Conservation (phyloP, 148 eudicot genomes). For the Rhododendron ferrugineum region DNA sequence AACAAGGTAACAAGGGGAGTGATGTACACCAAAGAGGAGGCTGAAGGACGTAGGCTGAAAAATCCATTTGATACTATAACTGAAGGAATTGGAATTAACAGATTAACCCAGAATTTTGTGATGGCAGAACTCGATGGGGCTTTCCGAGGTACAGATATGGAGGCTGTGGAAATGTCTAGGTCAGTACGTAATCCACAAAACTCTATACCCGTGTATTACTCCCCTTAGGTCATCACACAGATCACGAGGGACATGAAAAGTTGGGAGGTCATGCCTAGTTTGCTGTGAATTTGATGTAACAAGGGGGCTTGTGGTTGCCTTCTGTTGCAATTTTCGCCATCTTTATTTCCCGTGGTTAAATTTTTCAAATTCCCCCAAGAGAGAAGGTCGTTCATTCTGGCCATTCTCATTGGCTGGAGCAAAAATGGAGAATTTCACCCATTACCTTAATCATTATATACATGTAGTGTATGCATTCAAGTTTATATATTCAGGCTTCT, state of each 20-base stretch:
- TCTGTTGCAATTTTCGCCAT: background rate
- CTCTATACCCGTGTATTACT: background rate
- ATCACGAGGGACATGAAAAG: background rate
- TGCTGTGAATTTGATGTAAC: background rate
- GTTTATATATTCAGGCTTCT: background rate
- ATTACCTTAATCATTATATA: background rate
- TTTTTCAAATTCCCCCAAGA: background rate
- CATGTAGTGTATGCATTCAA: background rate
- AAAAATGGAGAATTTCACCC: background rate
- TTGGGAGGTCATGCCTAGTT: background rate
- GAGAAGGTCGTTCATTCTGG: background rate
- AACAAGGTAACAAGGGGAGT: slow-evolving; percentile 95
- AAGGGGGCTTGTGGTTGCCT: background rate
- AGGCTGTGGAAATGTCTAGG: slow-evolving; percentile 99
- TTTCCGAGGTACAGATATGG: slow-evolving; percentile 81
- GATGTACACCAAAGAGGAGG: slow-evolving; percentile 96
- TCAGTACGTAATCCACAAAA: slow-evolving; percentile 21
- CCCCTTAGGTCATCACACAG: background rate
- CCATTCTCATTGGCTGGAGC: background rate
- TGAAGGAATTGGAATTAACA: slow-evolving; percentile 94
- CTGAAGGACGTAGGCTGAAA: slow-evolving; percentile 86
- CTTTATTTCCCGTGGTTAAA: background rate
- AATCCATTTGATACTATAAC: slow-evolving; percentile 95
- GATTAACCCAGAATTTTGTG: slow-evolving; percentile 80
- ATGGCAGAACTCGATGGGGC: slow-evolving; percentile 91